Percentiles rank a stretch among this genome's conserved stretches.
These are phyloP conservation scores for Corylus avellana DNA, from an alignment of 306 rosid genomes.

Conservation along the genomic window DNA sequence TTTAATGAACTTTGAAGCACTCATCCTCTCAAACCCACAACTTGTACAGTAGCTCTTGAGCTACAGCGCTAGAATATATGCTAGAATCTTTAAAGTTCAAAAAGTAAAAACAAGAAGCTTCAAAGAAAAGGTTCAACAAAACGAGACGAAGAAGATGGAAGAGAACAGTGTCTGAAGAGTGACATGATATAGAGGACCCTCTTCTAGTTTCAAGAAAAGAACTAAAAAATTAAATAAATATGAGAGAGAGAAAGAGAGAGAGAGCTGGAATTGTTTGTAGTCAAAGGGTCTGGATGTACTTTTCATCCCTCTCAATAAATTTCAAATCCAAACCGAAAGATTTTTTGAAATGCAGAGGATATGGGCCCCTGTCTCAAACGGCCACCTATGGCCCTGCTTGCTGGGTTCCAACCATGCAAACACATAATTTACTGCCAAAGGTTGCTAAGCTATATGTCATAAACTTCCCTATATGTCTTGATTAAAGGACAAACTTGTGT, in stretches of 20 bases:
- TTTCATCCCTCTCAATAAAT: conserved; percentile 55
- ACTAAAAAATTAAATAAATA: neutral
- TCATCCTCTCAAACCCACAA: conserved; percentile 53
- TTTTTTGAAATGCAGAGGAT: conserved; percentile 49
- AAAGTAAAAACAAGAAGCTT: conserved; percentile 14
- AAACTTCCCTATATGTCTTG: too few relatives aligned
- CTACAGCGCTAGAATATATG: conserved; percentile 6
- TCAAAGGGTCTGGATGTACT: conserved; percentile 42
- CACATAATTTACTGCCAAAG: conserved; percentile 6
- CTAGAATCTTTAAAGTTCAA: conserved; percentile 23
- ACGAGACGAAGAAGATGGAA: conserved; percentile 23
- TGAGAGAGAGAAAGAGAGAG: conserved; percentile 24
- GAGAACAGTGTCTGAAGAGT: conserved; percentile 25
- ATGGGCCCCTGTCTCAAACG: conserved; percentile 70
- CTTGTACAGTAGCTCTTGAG: conserved; percentile 12
- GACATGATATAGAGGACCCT: conserved; percentile 20
- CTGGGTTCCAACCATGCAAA: conserved; percentile 44
- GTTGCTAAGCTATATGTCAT: neutral
- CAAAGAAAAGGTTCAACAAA: conserved; percentile 3
- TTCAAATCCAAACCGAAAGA: conserved; percentile 53
- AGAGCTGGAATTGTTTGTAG: conserved; percentile 35
- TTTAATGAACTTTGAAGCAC: conserved; percentile 96
- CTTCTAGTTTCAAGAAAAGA: conserved; percentile 44
- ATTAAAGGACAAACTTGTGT: neutral
- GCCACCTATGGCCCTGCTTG: conserved; percentile 24